phyloP scores from a whole-genome alignment of 139 green algal genomes.

The Pleodorina starrii region DNA sequence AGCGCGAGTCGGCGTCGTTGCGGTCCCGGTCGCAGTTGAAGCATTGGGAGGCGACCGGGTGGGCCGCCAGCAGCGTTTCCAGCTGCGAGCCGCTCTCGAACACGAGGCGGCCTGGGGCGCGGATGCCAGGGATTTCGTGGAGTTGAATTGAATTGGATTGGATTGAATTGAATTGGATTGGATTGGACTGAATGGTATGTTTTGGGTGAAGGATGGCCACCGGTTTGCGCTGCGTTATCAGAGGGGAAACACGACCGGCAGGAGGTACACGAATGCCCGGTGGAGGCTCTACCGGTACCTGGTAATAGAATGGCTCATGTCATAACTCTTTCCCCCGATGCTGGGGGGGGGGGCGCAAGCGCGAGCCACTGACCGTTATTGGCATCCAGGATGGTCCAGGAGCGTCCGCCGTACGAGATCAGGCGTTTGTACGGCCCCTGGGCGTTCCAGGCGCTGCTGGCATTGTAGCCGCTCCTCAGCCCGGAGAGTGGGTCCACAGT shows the following conservation, averaged over 20 bases:
- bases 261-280: too few species aligned
- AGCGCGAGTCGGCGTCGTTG: constrained; percentile 3
- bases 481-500: constrained; percentile 7
- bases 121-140: too few species aligned
- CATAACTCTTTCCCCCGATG: too few species aligned
- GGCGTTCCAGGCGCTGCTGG: constrained; percentile 6
- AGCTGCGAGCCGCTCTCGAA: constrained; percentile 42
- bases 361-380: constrained; percentile 4
- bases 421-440: constrained; percentile 43
- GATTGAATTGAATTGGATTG: too few species aligned
- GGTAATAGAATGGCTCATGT: too few species aligned
- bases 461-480: constrained; percentile 40
- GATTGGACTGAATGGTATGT: too few species aligned
- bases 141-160: too few species aligned
- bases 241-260: too few species aligned
- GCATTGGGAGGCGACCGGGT: constrained; percentile 6
- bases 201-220: too few species aligned
- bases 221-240: too few species aligned
- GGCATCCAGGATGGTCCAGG: constrained; percentile 34
- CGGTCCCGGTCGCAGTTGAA: constrained; percentile 49
- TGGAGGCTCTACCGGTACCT: too few species aligned
- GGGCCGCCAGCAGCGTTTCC: background rate
- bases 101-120: background rate
- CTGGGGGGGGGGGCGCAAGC: too few species aligned
- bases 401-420: constrained; percentile 38